A percentile compares a stretch with the other conserved stretches of the same genome.
Conservation (phyloP, 108 stramenopile genomes). For the Bacterosira constricta region DNA sequence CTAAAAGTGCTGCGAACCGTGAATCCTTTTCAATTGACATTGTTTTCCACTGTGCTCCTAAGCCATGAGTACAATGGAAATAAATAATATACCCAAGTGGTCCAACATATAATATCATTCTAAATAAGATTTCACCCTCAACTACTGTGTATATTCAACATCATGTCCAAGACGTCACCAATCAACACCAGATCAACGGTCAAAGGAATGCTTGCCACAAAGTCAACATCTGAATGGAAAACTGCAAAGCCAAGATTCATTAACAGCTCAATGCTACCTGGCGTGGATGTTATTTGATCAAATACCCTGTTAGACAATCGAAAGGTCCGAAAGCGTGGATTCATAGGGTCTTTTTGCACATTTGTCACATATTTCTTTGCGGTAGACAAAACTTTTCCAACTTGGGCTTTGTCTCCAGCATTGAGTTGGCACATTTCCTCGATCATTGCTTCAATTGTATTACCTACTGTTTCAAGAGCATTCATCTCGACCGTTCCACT, state of each 20-base stretch:
- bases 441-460: slow-evolving; percentile 21
- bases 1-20: too few relatives aligned
- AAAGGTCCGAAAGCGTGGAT: slow-evolving; percentile 68
- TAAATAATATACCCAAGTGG: too few relatives aligned
- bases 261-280: slow-evolving; percentile 59
- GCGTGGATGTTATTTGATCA: slow-evolving; percentile 62
- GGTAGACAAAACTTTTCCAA: slow-evolving; percentile 31
- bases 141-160: neutral
- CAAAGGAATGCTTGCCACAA: slow-evolving; percentile 56
- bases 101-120: too few relatives aligned
- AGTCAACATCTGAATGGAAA: slow-evolving; percentile 60
- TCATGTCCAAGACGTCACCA: slow-evolving; percentile 22
- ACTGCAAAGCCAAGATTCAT: slow-evolving; percentile 61
- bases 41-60: too few relatives aligned
- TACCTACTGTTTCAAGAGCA: neutral
- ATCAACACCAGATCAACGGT: slow-evolving; percentile 15
- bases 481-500: slow-evolving; percentile 10
- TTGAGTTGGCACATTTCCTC: slow-evolving; percentile 33
- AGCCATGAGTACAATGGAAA: too few relatives aligned
- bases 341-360: slow-evolving; percentile 57
- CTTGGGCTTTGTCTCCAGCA: slow-evolving; percentile 10
- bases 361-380: slow-evolving; percentile 74
- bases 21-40: too few relatives aligned
- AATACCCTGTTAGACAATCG: slow-evolving; percentile 75
- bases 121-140: neutral